Evolutionary conservation across 2,329 filamentous ascomycete genomes (phyloP).

Genomic region (Aspergillus latus): DNA sequence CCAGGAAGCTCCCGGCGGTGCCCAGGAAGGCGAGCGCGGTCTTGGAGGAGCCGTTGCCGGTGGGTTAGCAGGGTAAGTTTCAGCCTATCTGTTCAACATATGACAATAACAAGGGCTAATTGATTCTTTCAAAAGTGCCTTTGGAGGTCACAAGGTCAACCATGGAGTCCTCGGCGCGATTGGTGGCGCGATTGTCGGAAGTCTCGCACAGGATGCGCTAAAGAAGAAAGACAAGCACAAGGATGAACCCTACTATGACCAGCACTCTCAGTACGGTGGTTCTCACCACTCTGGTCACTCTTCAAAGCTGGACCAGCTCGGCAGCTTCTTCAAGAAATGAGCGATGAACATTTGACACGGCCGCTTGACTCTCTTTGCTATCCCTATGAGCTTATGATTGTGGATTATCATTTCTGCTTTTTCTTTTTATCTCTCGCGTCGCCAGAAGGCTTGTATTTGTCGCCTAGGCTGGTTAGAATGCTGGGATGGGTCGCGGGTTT

Average conservation of each 20-base stretch:
- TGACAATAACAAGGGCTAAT: not conserved
- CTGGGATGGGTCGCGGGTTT: not conserved
- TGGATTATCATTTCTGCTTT: not conserved
- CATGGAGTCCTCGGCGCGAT: slow-evolving; percentile 51
- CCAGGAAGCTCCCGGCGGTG: slow-evolving; percentile 36
- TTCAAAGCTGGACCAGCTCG: slow-evolving; percentile 35
- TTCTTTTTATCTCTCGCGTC: not conserved
- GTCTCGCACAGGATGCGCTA: slow-evolving; percentile 46
- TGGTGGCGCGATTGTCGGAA: slow-evolving; percentile 49
- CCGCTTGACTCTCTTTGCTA: slow-evolving; percentile 13
- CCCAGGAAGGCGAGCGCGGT: slow-evolving; percentile 48
- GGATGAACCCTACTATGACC: slow-evolving; percentile 25
- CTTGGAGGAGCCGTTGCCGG: slow-evolving; percentile 49
- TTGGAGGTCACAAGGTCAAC: slow-evolving; percentile 48
- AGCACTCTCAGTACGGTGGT: slow-evolving; percentile 17
- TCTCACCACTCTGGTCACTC: slow-evolving; percentile 21
- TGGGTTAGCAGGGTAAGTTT: slow-evolving; percentile 33
- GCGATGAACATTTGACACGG: slow-evolving; percentile 3
- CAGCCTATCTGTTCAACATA: not conserved
- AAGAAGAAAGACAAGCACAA: slow-evolving; percentile 45
- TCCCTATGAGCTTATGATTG: slow-evolving; percentile 19
- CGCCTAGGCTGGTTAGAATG: slow-evolving; percentile 9
- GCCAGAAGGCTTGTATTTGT: not conserved
- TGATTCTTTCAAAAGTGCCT: slow-evolving; percentile 36
- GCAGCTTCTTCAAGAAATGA: slow-evolving; percentile 42